phyloP scores from a whole-genome alignment of 2,329 filamentous ascomycete genomes.

The Cadophora gregata region DNA sequence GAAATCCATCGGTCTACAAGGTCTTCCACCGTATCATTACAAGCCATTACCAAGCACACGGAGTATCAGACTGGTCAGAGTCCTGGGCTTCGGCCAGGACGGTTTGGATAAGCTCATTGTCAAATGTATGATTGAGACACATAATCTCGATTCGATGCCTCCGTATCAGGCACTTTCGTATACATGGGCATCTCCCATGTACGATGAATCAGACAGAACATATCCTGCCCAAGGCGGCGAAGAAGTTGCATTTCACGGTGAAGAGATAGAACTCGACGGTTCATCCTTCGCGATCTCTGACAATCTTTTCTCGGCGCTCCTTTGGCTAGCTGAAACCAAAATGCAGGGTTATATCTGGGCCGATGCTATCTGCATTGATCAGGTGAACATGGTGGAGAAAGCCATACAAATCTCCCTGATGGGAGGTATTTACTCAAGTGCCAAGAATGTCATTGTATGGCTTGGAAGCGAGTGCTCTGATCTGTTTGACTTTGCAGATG shows the following conservation, averaged over 20 bases:
- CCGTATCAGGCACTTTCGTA: slow-evolving; percentile 2
- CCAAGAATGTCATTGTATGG: slow-evolving; percentile 4
- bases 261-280: slow-evolving; percentile 5
- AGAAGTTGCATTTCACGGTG: neutral
- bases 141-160: neutral
- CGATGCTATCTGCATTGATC: slow-evolving; percentile 10
- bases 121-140: neutral
- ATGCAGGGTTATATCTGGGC: slow-evolving; percentile 6
- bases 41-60: neutral
- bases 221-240: neutral
- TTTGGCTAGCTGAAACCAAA: neutral
- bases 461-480: neutral
- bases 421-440: slow-evolving; percentile 5
- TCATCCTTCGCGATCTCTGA: neutral
- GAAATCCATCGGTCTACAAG: neutral
- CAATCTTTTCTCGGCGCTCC: neutral
- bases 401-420: slow-evolving; percentile 1
- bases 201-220: neutral
- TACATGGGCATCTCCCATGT: slow-evolving; percentile 9
- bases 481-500: neutral
- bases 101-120: neutral
- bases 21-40: neutral
- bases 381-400: slow-evolving; percentile 5
- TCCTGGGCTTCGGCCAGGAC: neutral
- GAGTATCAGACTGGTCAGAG: slow-evolving; percentile 2